Evolutionary conservation across 2,329 filamentous ascomycete genomes (phyloP).

Genomic region (Ceratocystiopsis sp.): DNA sequence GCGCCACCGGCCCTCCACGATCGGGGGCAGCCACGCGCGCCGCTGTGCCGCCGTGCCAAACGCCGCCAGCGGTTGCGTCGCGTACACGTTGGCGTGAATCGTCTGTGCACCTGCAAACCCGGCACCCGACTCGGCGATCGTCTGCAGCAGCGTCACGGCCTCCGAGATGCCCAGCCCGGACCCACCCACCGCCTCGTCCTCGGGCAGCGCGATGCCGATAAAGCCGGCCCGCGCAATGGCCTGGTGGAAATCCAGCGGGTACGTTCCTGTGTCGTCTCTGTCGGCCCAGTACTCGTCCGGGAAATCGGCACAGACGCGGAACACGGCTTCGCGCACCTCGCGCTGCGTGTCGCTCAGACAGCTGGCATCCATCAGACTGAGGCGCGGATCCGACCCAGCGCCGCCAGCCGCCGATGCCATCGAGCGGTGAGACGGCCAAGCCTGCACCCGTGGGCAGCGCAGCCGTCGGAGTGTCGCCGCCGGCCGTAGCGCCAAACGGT

Average conservation of each 20-base stretch:
- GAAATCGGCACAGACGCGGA: constrained; percentile 37
- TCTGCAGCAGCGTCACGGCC: constrained; percentile 77
- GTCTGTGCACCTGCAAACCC: constrained; percentile 56
- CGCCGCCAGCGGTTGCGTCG: constrained; percentile 56
- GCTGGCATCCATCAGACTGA: constrained; percentile 8
- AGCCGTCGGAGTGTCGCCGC: neutral
- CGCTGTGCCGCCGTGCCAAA: constrained; percentile 54
- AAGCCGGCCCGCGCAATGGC: constrained; percentile 60
- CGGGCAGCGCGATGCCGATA: constrained; percentile 66
- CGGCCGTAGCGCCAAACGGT: neutral
- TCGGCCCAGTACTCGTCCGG: constrained; percentile 34
- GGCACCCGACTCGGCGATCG: constrained; percentile 55
- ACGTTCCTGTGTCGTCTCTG: constrained; percentile 46
- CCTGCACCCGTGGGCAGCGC: neutral
- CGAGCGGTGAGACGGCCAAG: neutral
- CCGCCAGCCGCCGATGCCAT: neutral
- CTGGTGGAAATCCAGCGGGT: constrained; percentile 61
- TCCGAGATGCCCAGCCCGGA: constrained; percentile 63
- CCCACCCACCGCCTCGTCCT: constrained; percentile 45
- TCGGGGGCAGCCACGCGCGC: constrained; percentile 45
- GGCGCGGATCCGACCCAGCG: constrained; percentile 2
- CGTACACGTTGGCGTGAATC: constrained; percentile 53
- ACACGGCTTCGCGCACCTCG: constrained; percentile 7
- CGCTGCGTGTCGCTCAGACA: constrained; percentile 7
- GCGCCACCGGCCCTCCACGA: constrained; percentile 55